These are phyloP conservation scores for Ambispora gerdemannii DNA, from an alignment of 192 early-diverging fungal genomes.

Conservation along the genomic window DNA sequence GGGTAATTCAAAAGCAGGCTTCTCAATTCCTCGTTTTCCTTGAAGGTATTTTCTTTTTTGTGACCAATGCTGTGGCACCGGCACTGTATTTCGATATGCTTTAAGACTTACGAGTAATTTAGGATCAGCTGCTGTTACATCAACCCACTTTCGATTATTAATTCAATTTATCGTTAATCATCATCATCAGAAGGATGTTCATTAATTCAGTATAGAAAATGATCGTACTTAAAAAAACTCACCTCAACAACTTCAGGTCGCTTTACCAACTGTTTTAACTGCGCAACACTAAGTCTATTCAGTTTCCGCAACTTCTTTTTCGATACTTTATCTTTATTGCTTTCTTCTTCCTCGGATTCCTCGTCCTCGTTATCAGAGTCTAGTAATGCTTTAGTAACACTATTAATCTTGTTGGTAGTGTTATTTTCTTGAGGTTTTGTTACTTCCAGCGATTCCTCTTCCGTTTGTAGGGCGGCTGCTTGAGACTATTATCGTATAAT, in stretches of 20 bases:
- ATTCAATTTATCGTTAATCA: neutral
- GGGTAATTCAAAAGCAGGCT: slow-evolving; percentile 89
- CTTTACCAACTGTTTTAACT: slow-evolving; percentile 85
- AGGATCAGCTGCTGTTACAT: slow-evolving; percentile 89
- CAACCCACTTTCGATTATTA: slow-evolving; percentile 42
- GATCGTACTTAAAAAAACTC: slow-evolving; percentile 19
- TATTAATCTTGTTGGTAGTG: too few species aligned
- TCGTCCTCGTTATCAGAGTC: slow-evolving; percentile 33
- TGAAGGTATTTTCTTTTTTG: slow-evolving; percentile 97
- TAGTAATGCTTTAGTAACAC: too few species aligned
- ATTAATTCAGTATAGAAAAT: too few species aligned
- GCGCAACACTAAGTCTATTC: slow-evolving; percentile 75
- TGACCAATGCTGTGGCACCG: slow-evolving; percentile 92
- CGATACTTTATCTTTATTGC: slow-evolving; percentile 42
- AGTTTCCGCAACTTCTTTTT: slow-evolving; percentile 59
- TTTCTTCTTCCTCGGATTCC: slow-evolving; percentile 36
- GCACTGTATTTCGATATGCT: slow-evolving; percentile 87
- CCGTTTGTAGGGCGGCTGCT: too few species aligned
- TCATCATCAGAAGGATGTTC: neutral
- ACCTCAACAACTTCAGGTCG: slow-evolving; percentile 96
- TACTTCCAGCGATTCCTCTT: slow-evolving; percentile 22
- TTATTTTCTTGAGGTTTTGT: slow-evolving; percentile 8
- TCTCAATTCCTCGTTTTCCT: slow-evolving; percentile 95
- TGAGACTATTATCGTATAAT: too few species aligned
- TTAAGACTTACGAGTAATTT: slow-evolving; percentile 89